Evolutionary conservation across 495 filamentous ascomycete genomes (phyloP), one percentile per base, ranked within the genome.

Genomic region (Neurospora sp.): DNA sequence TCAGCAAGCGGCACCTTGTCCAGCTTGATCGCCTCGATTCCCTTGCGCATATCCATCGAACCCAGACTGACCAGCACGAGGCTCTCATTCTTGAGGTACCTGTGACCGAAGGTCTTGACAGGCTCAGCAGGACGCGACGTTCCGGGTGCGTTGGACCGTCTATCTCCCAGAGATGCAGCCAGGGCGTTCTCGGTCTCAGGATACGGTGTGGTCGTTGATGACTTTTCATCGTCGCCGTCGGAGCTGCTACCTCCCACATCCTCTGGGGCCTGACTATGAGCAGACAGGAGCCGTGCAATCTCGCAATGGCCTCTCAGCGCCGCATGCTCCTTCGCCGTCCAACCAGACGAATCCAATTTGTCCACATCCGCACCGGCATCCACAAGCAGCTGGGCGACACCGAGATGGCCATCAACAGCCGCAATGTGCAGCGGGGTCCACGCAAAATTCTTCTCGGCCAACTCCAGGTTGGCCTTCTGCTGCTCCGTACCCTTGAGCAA

Each of bases 371-470:
- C 92, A 0, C 93, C 93, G 38, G 91, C 90, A 35, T 89, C 87
- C 59, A 97, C 85, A 10, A 99, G 85, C 35, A 90, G 80, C 74
- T 90, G 83, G 5, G 89, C 91, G 40, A 96, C 88, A 1, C 86
- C 79, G 40, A 94, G 78, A 71, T 92, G 88, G 0, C 94, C 94
- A 73, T 98, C 95, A 0, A 98, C 95, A 72, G 91, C 91, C 17
- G 96, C 94, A 74, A 96, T 88, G 75, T 98, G 96, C 5, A 99
- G 82, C 6, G 96, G 93, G 0, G 95, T 97, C 95, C 96, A 98
- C 1, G 90, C 90, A 77, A 96, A 98, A 0, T 90, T 92, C 61
- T 91, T 91, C 78, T 99, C 96, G 0, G 88, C 82, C 40, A 97
- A 78, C 72, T 97, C 92, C 3, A 93, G 81, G 75, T 98, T 83